Evolutionary conservation across 352 stramenopile genomes (phyloP).

Genomic region (Globisporangium okanoganense): DNA sequence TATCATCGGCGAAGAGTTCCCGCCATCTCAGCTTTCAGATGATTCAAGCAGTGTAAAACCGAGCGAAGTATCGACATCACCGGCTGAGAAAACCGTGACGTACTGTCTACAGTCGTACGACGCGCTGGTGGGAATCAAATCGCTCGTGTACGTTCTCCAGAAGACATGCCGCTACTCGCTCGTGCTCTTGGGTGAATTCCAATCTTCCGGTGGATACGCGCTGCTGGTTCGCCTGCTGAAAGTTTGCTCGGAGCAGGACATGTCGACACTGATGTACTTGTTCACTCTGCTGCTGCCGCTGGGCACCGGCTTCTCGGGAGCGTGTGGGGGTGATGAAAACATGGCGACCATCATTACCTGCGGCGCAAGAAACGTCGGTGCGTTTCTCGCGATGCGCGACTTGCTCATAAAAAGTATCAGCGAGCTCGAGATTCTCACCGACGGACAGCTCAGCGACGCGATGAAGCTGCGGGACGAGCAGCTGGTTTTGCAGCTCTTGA

Average conservation of each 20-base stretch:
- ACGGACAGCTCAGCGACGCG: slow-evolving; percentile 3
- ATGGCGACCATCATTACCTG: slow-evolving; percentile 38
- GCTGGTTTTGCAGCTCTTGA: slow-evolving; percentile 56
- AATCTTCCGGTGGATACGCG: slow-evolving; percentile 55
- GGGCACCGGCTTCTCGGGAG: slow-evolving; percentile 38
- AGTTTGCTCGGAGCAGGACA: slow-evolving; percentile 33
- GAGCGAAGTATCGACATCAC: not conserved
- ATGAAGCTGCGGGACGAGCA: slow-evolving; percentile 31
- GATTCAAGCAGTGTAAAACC: not conserved
- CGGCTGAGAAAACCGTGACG: slow-evolving; percentile 8
- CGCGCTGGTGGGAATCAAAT: slow-evolving; percentile 42
- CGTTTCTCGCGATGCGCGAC: slow-evolving; percentile 62
- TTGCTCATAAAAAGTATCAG: slow-evolving; percentile 53
- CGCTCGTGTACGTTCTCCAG: slow-evolving; percentile 54
- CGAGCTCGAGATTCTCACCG: slow-evolving; percentile 16
- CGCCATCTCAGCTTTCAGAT: not conserved
- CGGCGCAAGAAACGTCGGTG: slow-evolving; percentile 55
- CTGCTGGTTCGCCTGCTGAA: slow-evolving; percentile 44
- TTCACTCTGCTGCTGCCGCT: slow-evolving; percentile 56
- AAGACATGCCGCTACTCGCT: slow-evolving; percentile 56
- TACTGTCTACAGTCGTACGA: slow-evolving; percentile 47
- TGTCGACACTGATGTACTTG: slow-evolving; percentile 43
- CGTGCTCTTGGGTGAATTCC: slow-evolving; percentile 67
- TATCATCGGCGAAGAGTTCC: not conserved
- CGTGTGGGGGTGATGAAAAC: slow-evolving; percentile 30